Evolutionary conservation across 2,329 filamentous ascomycete genomes (phyloP).

Genomic region (Aotearoamyces nothofagi): DNA sequence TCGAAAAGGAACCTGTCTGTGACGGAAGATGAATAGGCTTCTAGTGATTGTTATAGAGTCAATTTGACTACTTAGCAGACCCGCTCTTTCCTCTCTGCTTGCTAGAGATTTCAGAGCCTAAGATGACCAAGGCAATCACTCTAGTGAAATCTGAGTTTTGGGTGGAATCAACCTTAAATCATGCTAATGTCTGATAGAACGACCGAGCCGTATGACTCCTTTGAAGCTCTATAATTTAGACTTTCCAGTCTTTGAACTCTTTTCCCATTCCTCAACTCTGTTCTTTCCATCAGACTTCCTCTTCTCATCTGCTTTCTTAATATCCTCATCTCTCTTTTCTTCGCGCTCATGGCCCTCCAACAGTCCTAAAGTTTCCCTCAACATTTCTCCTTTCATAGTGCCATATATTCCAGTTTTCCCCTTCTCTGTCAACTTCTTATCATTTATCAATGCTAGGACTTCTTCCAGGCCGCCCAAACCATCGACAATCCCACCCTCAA

Average conservation of each 20-base stretch:
- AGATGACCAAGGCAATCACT: no score
- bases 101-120: no score
- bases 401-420: constrained; percentile 53
- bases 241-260: constrained; percentile 8
- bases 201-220: no score
- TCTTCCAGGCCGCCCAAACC: constrained; percentile 49
- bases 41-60: no score
- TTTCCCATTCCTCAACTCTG: constrained; percentile 15
- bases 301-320: constrained; percentile 19
- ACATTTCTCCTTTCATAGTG: constrained; percentile 62
- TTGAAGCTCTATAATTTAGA: no score
- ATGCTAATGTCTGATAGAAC: no score
- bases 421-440: constrained; percentile 44
- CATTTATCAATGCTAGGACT: constrained; percentile 40
- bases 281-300: constrained; percentile 9
- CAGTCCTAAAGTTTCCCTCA: constrained; percentile 44
- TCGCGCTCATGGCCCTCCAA: constrained; percentile 36
- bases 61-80: no score
- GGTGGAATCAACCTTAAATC: no score
- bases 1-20: no score
- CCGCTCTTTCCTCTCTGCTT: no score
- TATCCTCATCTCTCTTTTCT: constrained; percentile 32
- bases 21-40: no score
- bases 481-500: constrained; percentile 55
- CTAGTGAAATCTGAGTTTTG: no score